Evolutionary conservation across 805 yeast species (phyloP).

Genomic region (Soucietia sequanensis): DNA sequence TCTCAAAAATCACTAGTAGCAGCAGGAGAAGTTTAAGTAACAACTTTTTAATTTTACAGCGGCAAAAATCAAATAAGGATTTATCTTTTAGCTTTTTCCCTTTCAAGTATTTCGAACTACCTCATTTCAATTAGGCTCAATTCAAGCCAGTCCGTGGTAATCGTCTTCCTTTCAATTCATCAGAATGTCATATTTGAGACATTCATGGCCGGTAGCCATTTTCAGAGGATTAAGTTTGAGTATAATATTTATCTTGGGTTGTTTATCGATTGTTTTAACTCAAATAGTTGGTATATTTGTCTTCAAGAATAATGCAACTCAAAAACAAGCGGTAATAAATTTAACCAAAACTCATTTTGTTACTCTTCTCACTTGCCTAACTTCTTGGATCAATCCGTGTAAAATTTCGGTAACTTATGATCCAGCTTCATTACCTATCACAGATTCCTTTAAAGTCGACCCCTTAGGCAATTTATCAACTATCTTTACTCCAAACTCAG

Average conservation of each 20-base stretch:
- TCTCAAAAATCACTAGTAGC: no score
- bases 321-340: conserved; percentile 44
- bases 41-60: no score
- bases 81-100: no score
- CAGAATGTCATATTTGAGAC: conserved; percentile 4
- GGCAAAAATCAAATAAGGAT: no score
- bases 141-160: no score
- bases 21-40: no score
- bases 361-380: conserved; percentile 48
- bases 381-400: conserved; percentile 53
- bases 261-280: conserved; percentile 41
- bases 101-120: no score
- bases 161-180: background rate
- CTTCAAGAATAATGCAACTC: no score
- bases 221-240: conserved; percentile 20
- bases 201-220: conserved; percentile 16
- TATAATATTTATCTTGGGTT: conserved; percentile 22
- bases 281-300: no score
- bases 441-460: conserved; percentile 27
- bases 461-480: conserved; percentile 19
- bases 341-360: conserved; percentile 61
- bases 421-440: conserved; percentile 18
- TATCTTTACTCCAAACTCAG: conserved; percentile 48
- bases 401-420: conserved; percentile 51
- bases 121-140: no score